A percentile compares a stretch with the other conserved stretches of the same genome.
Evolutionary conservation across 2,329 filamentous ascomycete genomes (phyloP).

Genomic region (Zasmidium angulare): DNA sequence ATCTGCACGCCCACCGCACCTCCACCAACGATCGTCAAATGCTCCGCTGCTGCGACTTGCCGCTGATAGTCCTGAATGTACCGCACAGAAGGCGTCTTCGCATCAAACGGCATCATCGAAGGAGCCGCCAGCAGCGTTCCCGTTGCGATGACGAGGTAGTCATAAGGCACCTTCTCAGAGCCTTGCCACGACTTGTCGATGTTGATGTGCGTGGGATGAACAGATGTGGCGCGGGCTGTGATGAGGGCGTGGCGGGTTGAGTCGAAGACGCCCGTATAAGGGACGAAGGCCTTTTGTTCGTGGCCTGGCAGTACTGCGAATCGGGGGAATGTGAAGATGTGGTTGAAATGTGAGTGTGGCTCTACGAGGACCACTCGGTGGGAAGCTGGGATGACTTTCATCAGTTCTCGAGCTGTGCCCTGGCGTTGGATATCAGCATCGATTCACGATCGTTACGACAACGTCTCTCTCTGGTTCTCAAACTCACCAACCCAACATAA

Average conservation of each 20-base stretch:
- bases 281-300: slow-evolving; percentile 25
- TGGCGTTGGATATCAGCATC: slow-evolving; percentile 3
- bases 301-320: slow-evolving; percentile 23
- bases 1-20: slow-evolving; percentile 64
- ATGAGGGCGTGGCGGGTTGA: slow-evolving; percentile 15
- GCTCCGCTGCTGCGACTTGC: slow-evolving; percentile 22
- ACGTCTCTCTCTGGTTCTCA: too few relatives aligned
- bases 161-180: slow-evolving; percentile 17
- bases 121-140: slow-evolving; percentile 19
- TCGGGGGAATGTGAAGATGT: slow-evolving; percentile 25
- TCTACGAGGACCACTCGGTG: slow-evolving; percentile 24
- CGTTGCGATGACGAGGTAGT: slow-evolving; percentile 25
- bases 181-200: slow-evolving; percentile 19
- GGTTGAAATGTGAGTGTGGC: slow-evolving; percentile 22
- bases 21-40: slow-evolving; percentile 46
- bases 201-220: slow-evolving; percentile 15
- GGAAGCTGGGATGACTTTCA: slow-evolving; percentile 16
- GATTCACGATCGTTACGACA: too few relatives aligned
- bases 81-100: slow-evolving; percentile 11
- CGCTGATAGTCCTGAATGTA: slow-evolving; percentile 19
- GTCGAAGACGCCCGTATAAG: slow-evolving; percentile 19
- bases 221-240: slow-evolving; percentile 16
- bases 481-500: slow-evolving; percentile 22
- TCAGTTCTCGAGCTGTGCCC: slow-evolving; percentile 19
- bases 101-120: slow-evolving; percentile 21